Conservation (phyloP, 139 green algal species). For the Desmodesmus armatus region DNA sequence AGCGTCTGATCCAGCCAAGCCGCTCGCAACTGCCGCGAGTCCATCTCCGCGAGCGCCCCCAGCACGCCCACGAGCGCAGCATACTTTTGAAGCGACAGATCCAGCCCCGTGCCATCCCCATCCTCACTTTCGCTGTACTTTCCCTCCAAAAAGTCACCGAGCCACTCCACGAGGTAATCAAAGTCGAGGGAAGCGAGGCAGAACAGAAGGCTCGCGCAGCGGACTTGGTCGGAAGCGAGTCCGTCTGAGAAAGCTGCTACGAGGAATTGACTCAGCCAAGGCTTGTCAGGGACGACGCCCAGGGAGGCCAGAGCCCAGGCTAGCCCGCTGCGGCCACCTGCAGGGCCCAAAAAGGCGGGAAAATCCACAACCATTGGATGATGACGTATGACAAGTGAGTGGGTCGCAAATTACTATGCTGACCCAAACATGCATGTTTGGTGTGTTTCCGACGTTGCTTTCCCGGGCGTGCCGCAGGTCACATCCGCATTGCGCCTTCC, state of each 20-base stretch:
- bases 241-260: conserved; percentile 24
- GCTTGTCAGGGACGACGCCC: not conserved
- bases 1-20: conserved; percentile 23
- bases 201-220: conserved; percentile 42
- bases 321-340: not conserved
- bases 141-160: conserved; percentile 16
- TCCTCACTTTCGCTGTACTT: not conserved
- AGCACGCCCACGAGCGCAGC: conserved; percentile 16
- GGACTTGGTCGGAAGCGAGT: not conserved
- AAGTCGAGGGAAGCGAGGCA: conserved; percentile 21
- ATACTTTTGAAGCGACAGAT: conserved; percentile 28
- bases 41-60: conserved; percentile 25
- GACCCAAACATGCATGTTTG: no score
- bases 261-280: conserved; percentile 9
- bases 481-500: no score
- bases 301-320: conserved; percentile 15
- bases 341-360: not conserved
- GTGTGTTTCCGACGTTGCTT: no score
- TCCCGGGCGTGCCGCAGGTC: no score
- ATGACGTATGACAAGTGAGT: no score
- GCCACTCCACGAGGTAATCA: conserved; percentile 43
- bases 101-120: not conserved
- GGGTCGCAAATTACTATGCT: no score
- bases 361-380: not conserved
- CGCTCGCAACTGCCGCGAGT: conserved; percentile 25